Base-by-base conservation (phyloP, 768 basidiomycete genomes). In the Phylloporus arenicola region DNA sequence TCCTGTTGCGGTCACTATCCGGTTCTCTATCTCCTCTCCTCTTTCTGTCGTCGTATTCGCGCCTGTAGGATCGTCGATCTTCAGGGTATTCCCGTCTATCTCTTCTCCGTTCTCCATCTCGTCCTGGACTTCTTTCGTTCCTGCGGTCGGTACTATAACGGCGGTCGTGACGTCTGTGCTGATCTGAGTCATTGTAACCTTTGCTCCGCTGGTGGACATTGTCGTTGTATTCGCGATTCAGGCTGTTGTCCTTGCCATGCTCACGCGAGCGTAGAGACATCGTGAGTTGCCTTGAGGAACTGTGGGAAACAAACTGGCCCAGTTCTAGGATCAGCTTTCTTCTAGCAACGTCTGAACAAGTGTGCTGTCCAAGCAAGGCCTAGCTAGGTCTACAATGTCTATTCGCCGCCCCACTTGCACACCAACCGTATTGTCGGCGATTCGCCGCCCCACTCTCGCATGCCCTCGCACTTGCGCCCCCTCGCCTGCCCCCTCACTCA, bases 281-380 rank as follows among this genome's bases (percentile, higher is more conserved):
- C 13, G 39, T 54, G 17, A 20, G 20, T 27, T 20, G 38, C 38
- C 3, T 7, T 40, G 24, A 17, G 35, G 16, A 29, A 33, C 38
- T 35, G 60, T 60, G 61, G 63, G 63, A 61, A 63, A 50, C 35
- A 29, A n/a, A 22, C n/a, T n/a, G n/a, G n/a, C n/a, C n/a, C n/a
- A n/a, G n/a, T n/a, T n/a, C n/a, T n/a, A n/a, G n/a, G n/a, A n/a
- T n/a, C n/a, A n/a, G n/a, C n/a, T n/a, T n/a, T n/a, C n/a, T n/a
- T n/a, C n/a, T n/a, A n/a, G n/a, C n/a, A n/a, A n/a, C n/a, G n/a
- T 24, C 24, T 24, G 24, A 24, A 24, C 24, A 24, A 24, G 24
- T 24, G 24, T 6, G 24, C 24, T 24, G 24, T 24, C 24, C 24
- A 24, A 24, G 24, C 24, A 24, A 24, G 24, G 24, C 24, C 24